Evolutionary conservation across 306 rosid genomes (phyloP), one percentile per base, ranked within the genome.

Genomic region (Ziziphus jujuba): DNA sequence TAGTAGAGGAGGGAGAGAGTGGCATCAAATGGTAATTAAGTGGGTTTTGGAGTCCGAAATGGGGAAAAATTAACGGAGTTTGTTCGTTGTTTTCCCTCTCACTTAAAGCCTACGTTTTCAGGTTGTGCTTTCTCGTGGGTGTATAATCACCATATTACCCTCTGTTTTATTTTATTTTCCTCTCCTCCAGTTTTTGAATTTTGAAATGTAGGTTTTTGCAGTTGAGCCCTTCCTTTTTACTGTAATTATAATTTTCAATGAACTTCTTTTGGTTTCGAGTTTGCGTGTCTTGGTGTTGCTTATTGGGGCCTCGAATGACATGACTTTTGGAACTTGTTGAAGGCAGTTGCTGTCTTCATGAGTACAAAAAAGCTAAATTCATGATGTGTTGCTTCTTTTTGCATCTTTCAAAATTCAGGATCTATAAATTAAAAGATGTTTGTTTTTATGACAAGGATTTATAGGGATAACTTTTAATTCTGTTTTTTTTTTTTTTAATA

Each of bases 71-170:
- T 55, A 21, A 69, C 47, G 71, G 47, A 66, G 68, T n/a, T 67
- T 71, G 74, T 9, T 57, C 45, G 75, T 56, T 28, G 33, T 28
- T 69, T 73, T 84, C 91, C 59, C 69, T 91, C 75, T 91, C 75
- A 48, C 78, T 86, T 81, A 17, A 78, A 73, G 83, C 74, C 69
- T 77, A 84, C 87, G 84, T 81, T 81, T 63, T 71, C 72, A 63
- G 67, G 65, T 50, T 61, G 76, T 19, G 80, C 70, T 48, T 64
- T 67, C 68, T 38, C 81, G 77, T 82, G 49, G 73, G 28, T 54
- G 21, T 0, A 68, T 81, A 79, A 88, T 84, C 76, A 79, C 95
- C 75, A 79, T 70, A 77, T 52, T 80, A 20, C 82, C 89, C 97
- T 57, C 71, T 45, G 61, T 70, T 54, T 56, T 48, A 24, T 34